Conservation (phyloP, 768 basidiomycete species). For the Collybia nuda region DNA sequence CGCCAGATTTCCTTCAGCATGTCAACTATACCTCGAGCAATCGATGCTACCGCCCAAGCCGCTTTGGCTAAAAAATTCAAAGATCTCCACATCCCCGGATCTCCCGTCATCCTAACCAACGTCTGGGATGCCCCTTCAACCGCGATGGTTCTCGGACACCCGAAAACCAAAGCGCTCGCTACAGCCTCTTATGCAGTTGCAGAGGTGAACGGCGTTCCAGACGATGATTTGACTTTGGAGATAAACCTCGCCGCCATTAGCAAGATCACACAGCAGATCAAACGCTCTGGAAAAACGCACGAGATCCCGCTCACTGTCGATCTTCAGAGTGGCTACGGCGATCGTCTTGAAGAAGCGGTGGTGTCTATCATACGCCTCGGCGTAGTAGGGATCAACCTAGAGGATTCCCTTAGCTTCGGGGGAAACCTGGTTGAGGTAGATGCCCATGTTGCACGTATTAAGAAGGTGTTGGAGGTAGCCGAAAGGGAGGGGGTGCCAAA, state of each 20-base stretch:
- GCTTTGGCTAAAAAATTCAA: not conserved
- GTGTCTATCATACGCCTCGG: not conserved
- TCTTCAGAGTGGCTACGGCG: constrained; percentile 3
- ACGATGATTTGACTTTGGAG: not conserved
- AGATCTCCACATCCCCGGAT: not conserved
- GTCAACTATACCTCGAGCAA: too few relatives aligned
- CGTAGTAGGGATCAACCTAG: constrained; percentile 3
- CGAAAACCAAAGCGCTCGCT: not conserved
- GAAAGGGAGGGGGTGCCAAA: not conserved
- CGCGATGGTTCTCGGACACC: not conserved
- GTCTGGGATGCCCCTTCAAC: constrained; percentile 1
- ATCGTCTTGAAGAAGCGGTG: not conserved
- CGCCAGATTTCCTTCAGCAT: too few relatives aligned
- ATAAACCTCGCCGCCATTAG: not conserved
- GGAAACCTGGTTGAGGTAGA: not conserved
- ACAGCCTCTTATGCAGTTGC: constrained; percentile 5
- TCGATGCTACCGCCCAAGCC: too few relatives aligned
- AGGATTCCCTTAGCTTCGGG: constrained; percentile 1
- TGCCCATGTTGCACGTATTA: constrained; percentile 2
- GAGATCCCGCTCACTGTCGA: constrained; percentile 2
- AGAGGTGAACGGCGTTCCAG: not conserved
- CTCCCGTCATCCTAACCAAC: constrained; percentile 2
- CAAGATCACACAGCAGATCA: constrained; percentile 2
- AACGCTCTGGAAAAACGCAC: not conserved
- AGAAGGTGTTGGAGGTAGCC: not conserved